Evolutionary conservation across 1,284 basidiomycete genomes (phyloP), one percentile per base, ranked within the genome.

Genomic region (Inonotus hispidus): DNA sequence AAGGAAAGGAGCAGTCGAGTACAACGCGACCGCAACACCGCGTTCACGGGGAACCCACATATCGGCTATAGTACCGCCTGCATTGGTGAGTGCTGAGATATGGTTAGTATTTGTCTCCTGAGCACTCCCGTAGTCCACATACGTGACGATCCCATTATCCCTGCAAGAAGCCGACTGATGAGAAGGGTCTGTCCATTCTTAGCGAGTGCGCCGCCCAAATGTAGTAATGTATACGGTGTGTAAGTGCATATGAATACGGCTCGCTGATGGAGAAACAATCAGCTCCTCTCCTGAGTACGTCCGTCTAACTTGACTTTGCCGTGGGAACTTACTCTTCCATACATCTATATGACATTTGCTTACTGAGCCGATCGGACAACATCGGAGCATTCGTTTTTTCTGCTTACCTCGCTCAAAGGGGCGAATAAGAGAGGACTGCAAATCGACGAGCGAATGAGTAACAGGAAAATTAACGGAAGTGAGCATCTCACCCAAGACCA

Each of bases 1-100:
- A 19, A 88, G 76, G 70, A 89, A 90, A 1, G 88, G 87, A 16
- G 86, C 85, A 2, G 81, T 79, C 0, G 84, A 78, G 68, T 88
- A 88, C 7, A 89, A 74, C 10, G 80, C 76, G 1, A 82, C 79
- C 11, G 86, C 85, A 23, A 82, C 68, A 10, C 82, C 84, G 21
- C 84, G 79, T 66, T 87, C 83, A 50, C 78, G 74, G 38, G 82
- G 72, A 47, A 74, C 75, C 78, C 82, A 87, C 65, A 87, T 79
- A 65, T 88, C 86, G 35, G 79, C 73, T 50, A 88, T 76, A n/a
- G 77, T 76, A 5, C 83, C 84, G 29, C 83, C 84, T 6, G 82
- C 78, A 69, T 85, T 86, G 5, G 83, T 83, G 43, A 87, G 71
- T 21, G 83, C 84, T 80, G 62, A 38, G 66, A 29, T 47, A 56